A percentile compares a stretch with the other conserved stretches of the same genome.
phyloP scores from a whole-genome alignment of 2,329 filamentous ascomycete species.

The Diaporthe ilicicola region DNA sequence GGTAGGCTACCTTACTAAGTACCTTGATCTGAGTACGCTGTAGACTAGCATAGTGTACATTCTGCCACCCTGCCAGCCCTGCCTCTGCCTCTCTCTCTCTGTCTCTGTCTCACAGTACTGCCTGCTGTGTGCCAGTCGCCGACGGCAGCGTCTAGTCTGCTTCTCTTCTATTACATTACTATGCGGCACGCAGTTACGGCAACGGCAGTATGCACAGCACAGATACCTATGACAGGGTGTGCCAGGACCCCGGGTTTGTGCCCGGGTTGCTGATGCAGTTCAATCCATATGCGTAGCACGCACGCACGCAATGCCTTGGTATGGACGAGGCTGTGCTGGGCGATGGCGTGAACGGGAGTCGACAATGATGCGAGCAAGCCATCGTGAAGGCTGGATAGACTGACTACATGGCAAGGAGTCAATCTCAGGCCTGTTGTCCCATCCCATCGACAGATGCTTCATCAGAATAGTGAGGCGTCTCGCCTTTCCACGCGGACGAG shows the following conservation, averaged over 20 bases:
- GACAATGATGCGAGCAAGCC: neutral
- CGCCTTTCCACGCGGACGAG: neutral
- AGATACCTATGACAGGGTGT: slow-evolving; percentile 11
- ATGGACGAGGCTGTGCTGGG: neutral
- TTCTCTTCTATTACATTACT: neutral
- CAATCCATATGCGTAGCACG: neutral
- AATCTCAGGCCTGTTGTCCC: neutral
- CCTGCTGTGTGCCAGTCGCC: neutral
- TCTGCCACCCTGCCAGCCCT: neutral
- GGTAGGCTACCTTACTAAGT: slow-evolving; percentile 1
- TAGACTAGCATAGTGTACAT: neutral
- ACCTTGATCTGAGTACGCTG: neutral
- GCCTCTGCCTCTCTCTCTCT: neutral
- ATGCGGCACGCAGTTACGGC: neutral
- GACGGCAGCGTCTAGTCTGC: neutral
- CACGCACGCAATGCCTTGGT: neutral
- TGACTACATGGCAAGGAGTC: neutral
- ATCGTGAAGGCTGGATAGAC: neutral
- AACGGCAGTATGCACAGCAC: neutral
- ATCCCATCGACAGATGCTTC: neutral
- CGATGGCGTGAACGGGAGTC: neutral
- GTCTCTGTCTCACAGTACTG: neutral
- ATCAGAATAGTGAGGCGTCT: neutral
- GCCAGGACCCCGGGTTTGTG: slow-evolving; percentile 18
- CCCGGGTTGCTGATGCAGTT: slow-evolving; percentile 10